Evolutionary conservation across 768 basidiomycete genomes (phyloP), one percentile per base, ranked within the genome.

Genomic region (Phaeotremella skinneri): DNA sequence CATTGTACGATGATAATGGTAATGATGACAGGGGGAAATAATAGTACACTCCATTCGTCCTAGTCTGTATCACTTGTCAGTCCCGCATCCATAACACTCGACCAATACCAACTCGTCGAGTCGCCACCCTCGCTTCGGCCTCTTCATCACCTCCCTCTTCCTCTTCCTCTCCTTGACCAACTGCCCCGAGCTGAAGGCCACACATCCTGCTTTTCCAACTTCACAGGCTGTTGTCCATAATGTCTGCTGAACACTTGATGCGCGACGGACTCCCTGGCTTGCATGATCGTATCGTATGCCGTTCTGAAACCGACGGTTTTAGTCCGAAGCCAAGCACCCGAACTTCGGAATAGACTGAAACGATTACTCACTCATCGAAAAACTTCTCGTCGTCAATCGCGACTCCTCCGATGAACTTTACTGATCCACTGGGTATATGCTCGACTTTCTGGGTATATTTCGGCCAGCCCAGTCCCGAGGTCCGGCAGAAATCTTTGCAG

Each of bases 241-340:
- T 61, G 52, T 37, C 63, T 49, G 1, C 4, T 16, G 43, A 48
- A 55, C 11, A 67, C 62, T 37, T 49, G 47, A 6, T 45, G 43
- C n/a, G 66, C 66, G n/a, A 64, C 52, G 25, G 61, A 42, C 29
- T 63, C 50, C 29, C 56, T 45, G 0, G 57, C 62, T 20, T 61
- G 51, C 2, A 47, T 34, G 52, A 54, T 34, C 20, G 49, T 34
- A 9, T 31, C 17, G n/a, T 49, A 29, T 7, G 16, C n/a, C 20
- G 4, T 21, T 3, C 49, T 54, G 23, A 39, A 54, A 54, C n/a
- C 37, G 16, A 31, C n/a, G 26, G 21, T 13, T 4, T 39, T 9
- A 39, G n/a, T 39, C n/a, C n/a, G 37, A 9, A 9, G n/a, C 9
- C 9, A 39, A 39, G 11, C 9, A 39, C 39, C n/a, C 32, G 49